A percentile compares a stretch with the other conserved stretches of the same genome.
These are phyloP conservation scores for Calophaca sinica DNA, from an alignment of 306 rosid species.

Conservation along the genomic window DNA sequence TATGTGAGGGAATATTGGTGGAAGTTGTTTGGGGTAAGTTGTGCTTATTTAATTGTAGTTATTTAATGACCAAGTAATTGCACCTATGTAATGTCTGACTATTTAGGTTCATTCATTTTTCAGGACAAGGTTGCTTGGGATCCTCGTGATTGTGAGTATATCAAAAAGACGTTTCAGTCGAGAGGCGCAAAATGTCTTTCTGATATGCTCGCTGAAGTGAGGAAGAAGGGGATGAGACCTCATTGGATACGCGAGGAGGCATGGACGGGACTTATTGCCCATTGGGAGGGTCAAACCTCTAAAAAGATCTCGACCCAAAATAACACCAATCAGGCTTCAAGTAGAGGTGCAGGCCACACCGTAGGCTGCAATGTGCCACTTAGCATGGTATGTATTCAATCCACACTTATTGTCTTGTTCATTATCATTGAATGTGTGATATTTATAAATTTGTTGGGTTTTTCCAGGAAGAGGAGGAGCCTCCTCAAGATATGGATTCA, in stretches of 20 bases:
- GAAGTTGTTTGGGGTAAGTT: constrained; percentile 32
- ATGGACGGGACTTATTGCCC: not conserved
- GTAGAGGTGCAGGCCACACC: constrained; percentile 34
- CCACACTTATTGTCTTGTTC: not conserved
- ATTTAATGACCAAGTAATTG: not conserved
- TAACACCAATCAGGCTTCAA: constrained; percentile 17
- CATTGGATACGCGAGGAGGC: constrained; percentile 27
- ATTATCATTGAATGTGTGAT: not conserved
- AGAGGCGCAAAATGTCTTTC: constrained; percentile 13
- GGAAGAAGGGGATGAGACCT: constrained; percentile 16
- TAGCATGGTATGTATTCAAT: constrained; percentile 5
- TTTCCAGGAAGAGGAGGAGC: not conserved
- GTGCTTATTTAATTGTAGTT: not conserved
- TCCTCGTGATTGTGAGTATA: not conserved
- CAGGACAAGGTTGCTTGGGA: constrained; percentile 20
- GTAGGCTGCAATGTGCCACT: constrained; percentile 20
- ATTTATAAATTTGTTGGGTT: not conserved
- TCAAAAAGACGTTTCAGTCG: constrained; percentile 4
- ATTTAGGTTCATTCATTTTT: not conserved
- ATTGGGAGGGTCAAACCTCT: constrained; percentile 22
- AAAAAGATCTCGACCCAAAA: not conserved
- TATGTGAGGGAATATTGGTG: constrained; percentile 34
- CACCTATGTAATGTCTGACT: constrained; percentile 1
- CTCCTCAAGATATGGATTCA: not conserved
- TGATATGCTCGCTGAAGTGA: constrained; percentile 5